phyloP scores from a whole-genome alignment of 2,329 filamentous ascomycete species.

The Diplodia seriata region DNA sequence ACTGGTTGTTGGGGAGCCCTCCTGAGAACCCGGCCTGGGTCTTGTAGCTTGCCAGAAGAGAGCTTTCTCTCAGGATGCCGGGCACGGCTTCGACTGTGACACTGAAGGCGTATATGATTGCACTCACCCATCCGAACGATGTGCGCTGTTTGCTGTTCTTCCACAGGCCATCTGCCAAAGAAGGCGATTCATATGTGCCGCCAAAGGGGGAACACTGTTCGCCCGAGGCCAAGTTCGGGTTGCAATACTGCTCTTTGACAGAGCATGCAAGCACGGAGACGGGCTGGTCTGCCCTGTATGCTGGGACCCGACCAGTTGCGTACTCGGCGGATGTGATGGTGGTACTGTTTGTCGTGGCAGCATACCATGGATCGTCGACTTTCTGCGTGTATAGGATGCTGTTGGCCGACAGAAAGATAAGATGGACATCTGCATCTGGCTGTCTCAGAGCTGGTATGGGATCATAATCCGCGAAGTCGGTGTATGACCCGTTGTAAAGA shows the following conservation, averaged over 20 bases:
- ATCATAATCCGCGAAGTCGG: neutral
- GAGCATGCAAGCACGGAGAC: conserved; percentile 32
- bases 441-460: conserved; percentile 42
- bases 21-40: conserved; percentile 18
- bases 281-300: conserved; percentile 17
- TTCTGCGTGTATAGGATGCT: conserved; percentile 38
- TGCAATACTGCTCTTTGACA: conserved; percentile 30
- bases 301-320: neutral
- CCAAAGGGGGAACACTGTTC: conserved; percentile 14
- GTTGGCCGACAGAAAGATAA: conserved; percentile 43
- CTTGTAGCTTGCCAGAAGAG: conserved; percentile 27
- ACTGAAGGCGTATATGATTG: neutral
- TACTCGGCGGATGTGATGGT: no score
- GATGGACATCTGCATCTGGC: conserved; percentile 41
- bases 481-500: neutral
- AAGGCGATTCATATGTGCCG: conserved; percentile 6
- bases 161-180: neutral
- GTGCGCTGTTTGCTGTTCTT: neutral
- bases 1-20: conserved; percentile 33
- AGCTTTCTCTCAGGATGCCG: neutral
- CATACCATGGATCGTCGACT: conserved; percentile 13
- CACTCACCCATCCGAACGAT: neutral
- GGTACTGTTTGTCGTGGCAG: neutral
- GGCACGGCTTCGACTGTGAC: neutral
- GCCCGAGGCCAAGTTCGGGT: conserved; percentile 26